A percentile compares a stretch with the other conserved stretches of the same genome.
Evolutionary conservation across 1,284 basidiomycete species (phyloP).

Genomic region (Ganoderma sinense): DNA sequence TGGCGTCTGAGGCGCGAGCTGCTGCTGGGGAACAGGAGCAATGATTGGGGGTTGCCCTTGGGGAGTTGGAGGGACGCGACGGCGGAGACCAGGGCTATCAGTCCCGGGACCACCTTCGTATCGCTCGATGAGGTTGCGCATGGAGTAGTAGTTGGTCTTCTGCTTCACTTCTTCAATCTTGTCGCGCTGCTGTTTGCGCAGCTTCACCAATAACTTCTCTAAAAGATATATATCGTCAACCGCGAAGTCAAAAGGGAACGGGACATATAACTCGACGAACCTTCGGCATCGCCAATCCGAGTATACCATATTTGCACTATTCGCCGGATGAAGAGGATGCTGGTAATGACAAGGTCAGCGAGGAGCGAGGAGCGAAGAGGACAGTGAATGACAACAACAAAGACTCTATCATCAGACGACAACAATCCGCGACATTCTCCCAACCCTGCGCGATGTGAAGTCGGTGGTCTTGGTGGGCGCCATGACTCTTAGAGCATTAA

Average conservation of each 20-base stretch:
- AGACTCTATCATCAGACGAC: background rate
- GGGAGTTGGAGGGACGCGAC: constrained; percentile 29
- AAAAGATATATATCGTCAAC: background rate
- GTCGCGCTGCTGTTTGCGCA: constrained; percentile 83
- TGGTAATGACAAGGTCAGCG: constrained; percentile 39
- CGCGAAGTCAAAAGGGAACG: background rate
- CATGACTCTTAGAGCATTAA: background rate
- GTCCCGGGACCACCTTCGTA: constrained; percentile 76
- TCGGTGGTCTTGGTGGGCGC: background rate
- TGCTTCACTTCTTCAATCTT: constrained; percentile 98
- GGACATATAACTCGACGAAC: constrained; percentile 49
- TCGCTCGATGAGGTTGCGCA: constrained; percentile 88
- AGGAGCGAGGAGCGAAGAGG: too few species aligned
- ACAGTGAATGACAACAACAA: background rate
- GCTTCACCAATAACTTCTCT: constrained; percentile 83
- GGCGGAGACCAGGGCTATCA: constrained; percentile 40
- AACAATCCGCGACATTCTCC: background rate
- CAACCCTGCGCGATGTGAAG: background rate
- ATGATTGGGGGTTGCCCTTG: constrained; percentile 1
- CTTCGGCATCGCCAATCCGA: constrained; percentile 86
- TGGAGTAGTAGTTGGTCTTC: constrained; percentile 95
- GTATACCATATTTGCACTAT: constrained; percentile 90
- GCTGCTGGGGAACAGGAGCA: constrained; percentile 22
- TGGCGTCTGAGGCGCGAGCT: constrained; percentile 34
- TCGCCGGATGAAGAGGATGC: constrained; percentile 84